phyloP scores from a whole-genome alignment of 306 rosid genomes.

The Chamaecrista fasciculata region DNA sequence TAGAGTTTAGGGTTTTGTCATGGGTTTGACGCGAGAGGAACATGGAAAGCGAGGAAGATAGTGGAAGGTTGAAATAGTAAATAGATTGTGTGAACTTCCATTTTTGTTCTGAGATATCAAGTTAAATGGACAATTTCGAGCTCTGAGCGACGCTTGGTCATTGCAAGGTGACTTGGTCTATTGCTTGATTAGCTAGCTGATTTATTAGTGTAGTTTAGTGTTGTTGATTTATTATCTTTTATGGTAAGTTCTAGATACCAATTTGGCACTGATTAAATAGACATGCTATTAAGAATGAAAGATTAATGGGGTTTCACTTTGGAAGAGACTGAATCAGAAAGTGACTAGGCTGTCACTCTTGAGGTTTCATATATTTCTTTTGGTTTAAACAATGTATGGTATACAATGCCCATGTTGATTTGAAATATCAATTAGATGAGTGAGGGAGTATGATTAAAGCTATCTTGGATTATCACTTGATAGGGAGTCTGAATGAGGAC shows the following conservation, averaged over 20 bases:
- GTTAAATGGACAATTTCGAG: background rate
- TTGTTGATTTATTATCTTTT: background rate
- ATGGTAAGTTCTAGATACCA: background rate
- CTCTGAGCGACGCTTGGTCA: background rate
- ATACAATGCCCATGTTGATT: background rate
- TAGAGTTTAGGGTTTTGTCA: slow-evolving; percentile 9
- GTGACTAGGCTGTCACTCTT: background rate
- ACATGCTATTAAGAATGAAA: background rate
- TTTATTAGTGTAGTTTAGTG: background rate
- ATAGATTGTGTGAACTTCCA: background rate
- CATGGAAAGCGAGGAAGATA: slow-evolving; percentile 13
- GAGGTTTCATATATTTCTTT: background rate
- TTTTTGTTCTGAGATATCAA: background rate
- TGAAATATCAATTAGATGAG: background rate
- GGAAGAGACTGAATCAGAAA: background rate
- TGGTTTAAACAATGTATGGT: background rate
- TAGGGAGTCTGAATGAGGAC: background rate
- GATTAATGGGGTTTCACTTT: background rate
- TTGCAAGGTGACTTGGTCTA: background rate
- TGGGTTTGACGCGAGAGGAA: background rate
- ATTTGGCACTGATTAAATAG: background rate
- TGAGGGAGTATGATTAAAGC: background rate
- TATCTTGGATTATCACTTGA: slow-evolving; percentile 1
- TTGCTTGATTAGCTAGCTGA: background rate
- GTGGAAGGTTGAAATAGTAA: background rate